Base-by-base conservation (phyloP, 192 early-diverging fungal genomes). In the Backusella tuberculispora region DNA sequence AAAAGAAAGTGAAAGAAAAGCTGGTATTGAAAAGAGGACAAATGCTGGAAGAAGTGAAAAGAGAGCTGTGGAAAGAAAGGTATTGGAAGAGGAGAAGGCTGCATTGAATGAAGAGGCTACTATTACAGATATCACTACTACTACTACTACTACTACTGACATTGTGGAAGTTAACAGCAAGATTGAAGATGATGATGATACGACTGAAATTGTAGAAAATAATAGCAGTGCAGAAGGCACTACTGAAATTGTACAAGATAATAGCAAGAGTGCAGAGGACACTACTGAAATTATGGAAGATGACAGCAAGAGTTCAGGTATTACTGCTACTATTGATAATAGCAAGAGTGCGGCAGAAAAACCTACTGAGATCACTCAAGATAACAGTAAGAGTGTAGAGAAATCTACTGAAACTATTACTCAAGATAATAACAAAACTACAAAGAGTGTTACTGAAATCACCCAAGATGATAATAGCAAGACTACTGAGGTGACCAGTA, bases 1-100 rank as follows among this genome's bases (percentile, higher is more conserved):
- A 42, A n/a, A n/a, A 43, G 66, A 67, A 67, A 40, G 17, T 14
- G 17, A 67, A 6, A 63, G 46, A 47, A 17, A 3, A 34, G 29
- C 29, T 34, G 46, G 44, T n/a, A 4, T 63, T 70, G 4, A 73
- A 65, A 37, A 41, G 44, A 6, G 71, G n/a, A n/a, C n/a, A 76
- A 9, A 56, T 40, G 2, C 4, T 6, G 6, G n/a, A 40, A 43
- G 66, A 43, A 67, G 66, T 13, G 12, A 19, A 67, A 8, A 63
- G 1, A 24, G 19, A 1, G 60, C 60, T 17, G 60, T 4, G 5
- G 60, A 63, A 63, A 63, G 8, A 63, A 8, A 26, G 8, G 19
- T 1, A 2, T 14, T 63, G 21, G 60, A 10, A 63, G 13, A 14
- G 8, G 60, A 63, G 1, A 24, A 0, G 8, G 6, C 60, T 1